phyloP scores from a whole-genome alignment of 345 rosid species.

The Eutrema heterophyllum region DNA sequence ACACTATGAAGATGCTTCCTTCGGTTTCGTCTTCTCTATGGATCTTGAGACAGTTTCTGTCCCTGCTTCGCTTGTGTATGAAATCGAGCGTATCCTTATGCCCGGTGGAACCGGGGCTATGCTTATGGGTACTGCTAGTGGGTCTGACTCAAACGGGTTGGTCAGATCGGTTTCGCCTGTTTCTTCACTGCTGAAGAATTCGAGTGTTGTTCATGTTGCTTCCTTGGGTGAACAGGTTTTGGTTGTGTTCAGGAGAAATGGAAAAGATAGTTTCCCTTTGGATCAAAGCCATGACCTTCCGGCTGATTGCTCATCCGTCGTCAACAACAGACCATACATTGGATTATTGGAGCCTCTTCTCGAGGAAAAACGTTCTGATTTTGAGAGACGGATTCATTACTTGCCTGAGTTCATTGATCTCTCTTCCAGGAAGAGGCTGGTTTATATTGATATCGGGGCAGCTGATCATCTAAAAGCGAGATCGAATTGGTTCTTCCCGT shows the following conservation, averaged over 20 bases:
- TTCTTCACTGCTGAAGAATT: constrained; percentile 62
- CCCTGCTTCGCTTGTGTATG: constrained; percentile 76
- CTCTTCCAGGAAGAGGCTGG: constrained; percentile 45
- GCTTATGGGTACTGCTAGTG: constrained; percentile 45
- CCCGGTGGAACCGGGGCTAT: constrained; percentile 83
- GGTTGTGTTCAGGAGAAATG: constrained; percentile 64
- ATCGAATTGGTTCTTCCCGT: constrained; percentile 57
- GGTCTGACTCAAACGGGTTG: constrained; percentile 49
- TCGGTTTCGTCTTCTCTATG: constrained; percentile 67
- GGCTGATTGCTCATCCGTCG: constrained; percentile 49
- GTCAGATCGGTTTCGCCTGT: constrained; percentile 71
- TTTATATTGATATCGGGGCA: constrained; percentile 65
- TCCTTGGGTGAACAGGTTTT: constrained; percentile 48
- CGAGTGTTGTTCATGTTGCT: constrained; percentile 64
- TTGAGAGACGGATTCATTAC: constrained; percentile 43
- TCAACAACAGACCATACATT: constrained; percentile 42
- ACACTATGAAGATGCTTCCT: constrained; percentile 51
- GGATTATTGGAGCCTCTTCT: constrained; percentile 58
- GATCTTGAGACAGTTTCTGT: constrained; percentile 53
- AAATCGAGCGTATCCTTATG: constrained; percentile 72
- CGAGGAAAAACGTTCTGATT: constrained; percentile 36
- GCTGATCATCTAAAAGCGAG: constrained; percentile 50
- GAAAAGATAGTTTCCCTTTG: constrained; percentile 32
- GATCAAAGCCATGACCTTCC: constrained; percentile 50
- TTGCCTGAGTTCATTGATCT: constrained; percentile 60